Conservation (phyloP, 2,329 filamentous ascomycete species). For the Beauveria scarabaeidicola region DNA sequence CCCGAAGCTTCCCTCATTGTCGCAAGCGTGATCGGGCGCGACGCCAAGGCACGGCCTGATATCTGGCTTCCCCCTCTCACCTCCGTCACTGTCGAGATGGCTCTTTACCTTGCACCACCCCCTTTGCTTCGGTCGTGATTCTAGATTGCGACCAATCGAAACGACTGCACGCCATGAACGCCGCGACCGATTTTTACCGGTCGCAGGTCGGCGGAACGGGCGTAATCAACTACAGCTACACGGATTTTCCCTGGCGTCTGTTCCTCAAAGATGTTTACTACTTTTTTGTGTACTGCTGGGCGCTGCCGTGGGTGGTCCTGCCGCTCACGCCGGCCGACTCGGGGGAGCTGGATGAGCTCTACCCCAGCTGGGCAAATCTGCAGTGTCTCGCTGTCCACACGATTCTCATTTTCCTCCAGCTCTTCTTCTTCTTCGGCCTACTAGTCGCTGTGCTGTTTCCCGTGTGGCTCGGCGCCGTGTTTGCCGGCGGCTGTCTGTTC, state of each 20-base stretch:
- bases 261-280: conserved; percentile 45
- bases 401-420: conserved; percentile 51
- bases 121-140: neutral
- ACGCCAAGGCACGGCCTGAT: neutral
- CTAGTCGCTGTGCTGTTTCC: conserved; percentile 40
- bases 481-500: conserved; percentile 35
- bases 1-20: neutral
- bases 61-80: neutral
- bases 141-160: neutral
- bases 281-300: conserved; percentile 47
- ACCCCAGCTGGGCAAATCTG: conserved; percentile 47
- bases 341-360: conserved; percentile 54
- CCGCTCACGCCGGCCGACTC: conserved; percentile 46
- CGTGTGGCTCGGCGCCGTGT: conserved; percentile 36
- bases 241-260: conserved; percentile 44
- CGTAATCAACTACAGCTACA: conserved; percentile 55
- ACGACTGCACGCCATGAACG: conserved; percentile 18
- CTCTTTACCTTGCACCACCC: neutral
- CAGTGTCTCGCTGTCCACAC: conserved; percentile 49
- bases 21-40: neutral
- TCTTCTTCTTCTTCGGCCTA: conserved; percentile 50
- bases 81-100: neutral
- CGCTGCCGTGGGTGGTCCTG: conserved; percentile 52
- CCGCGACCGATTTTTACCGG: conserved; percentile 43
- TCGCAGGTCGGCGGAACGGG: conserved; percentile 49